phyloP scores from a whole-genome alignment of 768 basidiomycete species.

The Aureoboletus auriporus region DNA sequence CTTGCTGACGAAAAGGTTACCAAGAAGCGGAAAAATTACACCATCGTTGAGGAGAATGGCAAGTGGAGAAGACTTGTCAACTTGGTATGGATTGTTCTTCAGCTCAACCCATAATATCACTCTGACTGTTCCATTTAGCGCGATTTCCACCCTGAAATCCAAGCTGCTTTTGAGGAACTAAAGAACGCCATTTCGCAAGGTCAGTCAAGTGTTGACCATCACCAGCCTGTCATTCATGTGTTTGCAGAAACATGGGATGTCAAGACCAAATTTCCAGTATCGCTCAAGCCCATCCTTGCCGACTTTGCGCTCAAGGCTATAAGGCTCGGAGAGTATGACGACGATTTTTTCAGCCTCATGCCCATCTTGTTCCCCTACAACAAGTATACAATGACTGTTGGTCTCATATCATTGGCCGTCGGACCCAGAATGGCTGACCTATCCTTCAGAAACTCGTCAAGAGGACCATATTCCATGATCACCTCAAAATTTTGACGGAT shows the following conservation, averaged over 20 bases:
- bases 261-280: slow-evolving; percentile 88
- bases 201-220: slow-evolving; percentile 15
- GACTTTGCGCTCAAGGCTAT: slow-evolving; percentile 75
- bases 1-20: slow-evolving; percentile 37
- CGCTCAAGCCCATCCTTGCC: slow-evolving; percentile 69
- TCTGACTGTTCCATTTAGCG: slow-evolving; percentile 32
- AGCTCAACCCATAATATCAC: background rate
- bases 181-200: slow-evolving; percentile 58
- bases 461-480: slow-evolving; percentile 77
- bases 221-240: background rate
- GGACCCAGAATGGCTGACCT: slow-evolving; percentile 6
- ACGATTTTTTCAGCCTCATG: slow-evolving; percentile 88
- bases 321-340: slow-evolving; percentile 83
- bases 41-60: slow-evolving; percentile 48
- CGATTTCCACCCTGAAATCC: slow-evolving; percentile 70
- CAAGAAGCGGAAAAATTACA: slow-evolving; percentile 55
- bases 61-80: slow-evolving; percentile 74
- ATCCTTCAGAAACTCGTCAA: slow-evolving; percentile 81
- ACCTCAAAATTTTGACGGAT: slow-evolving; percentile 59
- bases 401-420: slow-evolving; percentile 21
- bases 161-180: slow-evolving; percentile 55
- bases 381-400: slow-evolving; percentile 85
- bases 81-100: slow-evolving; percentile 39
- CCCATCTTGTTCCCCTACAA: slow-evolving; percentile 91
- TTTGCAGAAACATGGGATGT: slow-evolving; percentile 65